Percentiles rank a stretch among this genome's conserved stretches.
Conservation (phyloP, 148 eudicot species). For the Rhododendron griersonianum region DNA sequence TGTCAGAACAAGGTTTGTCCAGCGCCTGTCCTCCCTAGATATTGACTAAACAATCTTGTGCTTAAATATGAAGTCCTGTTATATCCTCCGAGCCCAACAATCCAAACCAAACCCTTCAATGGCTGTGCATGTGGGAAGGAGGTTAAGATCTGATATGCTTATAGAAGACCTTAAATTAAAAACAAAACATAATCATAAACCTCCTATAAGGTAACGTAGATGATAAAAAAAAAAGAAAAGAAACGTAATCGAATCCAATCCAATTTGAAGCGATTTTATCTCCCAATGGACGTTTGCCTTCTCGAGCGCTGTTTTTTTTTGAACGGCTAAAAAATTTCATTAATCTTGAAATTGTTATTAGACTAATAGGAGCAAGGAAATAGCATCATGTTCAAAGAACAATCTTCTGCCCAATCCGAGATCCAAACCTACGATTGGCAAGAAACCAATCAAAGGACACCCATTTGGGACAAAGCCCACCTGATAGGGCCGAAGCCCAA, state of each 20-base stretch:
- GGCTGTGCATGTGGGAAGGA: not conserved
- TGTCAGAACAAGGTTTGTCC: constrained; percentile 58
- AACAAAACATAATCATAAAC: not conserved
- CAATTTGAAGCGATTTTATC: not conserved
- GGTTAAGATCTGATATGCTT: not conserved
- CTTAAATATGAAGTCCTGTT: not conserved
- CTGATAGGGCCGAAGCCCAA: no score
- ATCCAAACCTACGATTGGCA: no score
- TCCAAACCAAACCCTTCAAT: not conserved
- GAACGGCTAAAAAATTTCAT: no score
- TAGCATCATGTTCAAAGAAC: no score
- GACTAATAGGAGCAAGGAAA: no score
- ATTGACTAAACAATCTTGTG: not conserved
- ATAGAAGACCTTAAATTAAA: not conserved
- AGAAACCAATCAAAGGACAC: no score
- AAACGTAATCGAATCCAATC: not conserved
- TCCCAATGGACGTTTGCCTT: not conserved
- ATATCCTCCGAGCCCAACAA: not conserved
- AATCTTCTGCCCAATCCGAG: no score
- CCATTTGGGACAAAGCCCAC: no score
- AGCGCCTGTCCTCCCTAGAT: constrained; percentile 2
- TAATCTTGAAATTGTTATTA: no score
- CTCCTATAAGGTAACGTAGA: not conserved
- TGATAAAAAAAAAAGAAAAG: no score
- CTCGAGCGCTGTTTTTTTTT: not conserved